These are phyloP conservation scores for Yamagishiella unicocca DNA, from an alignment of 139 green algal species.

Conservation along the genomic window DNA sequence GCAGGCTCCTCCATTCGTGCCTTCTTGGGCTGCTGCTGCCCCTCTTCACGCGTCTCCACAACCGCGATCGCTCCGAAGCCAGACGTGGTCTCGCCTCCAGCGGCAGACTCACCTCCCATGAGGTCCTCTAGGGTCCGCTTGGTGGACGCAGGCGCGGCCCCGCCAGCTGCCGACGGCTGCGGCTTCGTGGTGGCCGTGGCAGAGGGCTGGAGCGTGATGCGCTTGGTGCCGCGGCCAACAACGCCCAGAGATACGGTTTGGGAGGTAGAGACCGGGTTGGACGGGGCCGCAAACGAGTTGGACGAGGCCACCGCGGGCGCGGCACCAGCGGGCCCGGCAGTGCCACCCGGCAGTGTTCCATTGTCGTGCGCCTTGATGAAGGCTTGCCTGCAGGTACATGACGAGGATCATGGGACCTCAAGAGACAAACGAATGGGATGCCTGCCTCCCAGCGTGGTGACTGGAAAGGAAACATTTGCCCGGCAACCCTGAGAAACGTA, in stretches of 20 bases:
- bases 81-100: not conserved
- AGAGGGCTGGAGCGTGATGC: constrained; percentile 49
- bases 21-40: constrained; percentile 1
- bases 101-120: not conserved
- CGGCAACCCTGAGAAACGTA: too few species aligned
- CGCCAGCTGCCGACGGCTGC: not conserved
- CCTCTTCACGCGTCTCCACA: not conserved
- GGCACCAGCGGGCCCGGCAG: not conserved
- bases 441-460: too few species aligned
- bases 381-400: not conserved
- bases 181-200: not conserved
- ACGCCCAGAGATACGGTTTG: constrained; percentile 44
- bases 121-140: constrained; percentile 33
- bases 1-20: not conserved
- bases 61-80: not conserved
- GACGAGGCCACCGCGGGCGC: not conserved
- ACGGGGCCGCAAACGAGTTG: not conserved
- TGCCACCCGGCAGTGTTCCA: not conserved
- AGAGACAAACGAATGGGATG: too few species aligned
- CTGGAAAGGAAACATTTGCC: too few species aligned
- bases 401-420: not conserved
- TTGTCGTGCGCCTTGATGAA: constrained; percentile 10
- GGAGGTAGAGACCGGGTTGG: constrained; percentile 2
- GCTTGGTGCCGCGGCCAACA: constrained; percentile 62
- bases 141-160: not conserved